Percentiles rank a stretch among this genome's conserved stretches.
Evolutionary conservation across 2,329 filamentous ascomycete genomes (phyloP).

Genomic region (Monosporascus cannonballus): DNA sequence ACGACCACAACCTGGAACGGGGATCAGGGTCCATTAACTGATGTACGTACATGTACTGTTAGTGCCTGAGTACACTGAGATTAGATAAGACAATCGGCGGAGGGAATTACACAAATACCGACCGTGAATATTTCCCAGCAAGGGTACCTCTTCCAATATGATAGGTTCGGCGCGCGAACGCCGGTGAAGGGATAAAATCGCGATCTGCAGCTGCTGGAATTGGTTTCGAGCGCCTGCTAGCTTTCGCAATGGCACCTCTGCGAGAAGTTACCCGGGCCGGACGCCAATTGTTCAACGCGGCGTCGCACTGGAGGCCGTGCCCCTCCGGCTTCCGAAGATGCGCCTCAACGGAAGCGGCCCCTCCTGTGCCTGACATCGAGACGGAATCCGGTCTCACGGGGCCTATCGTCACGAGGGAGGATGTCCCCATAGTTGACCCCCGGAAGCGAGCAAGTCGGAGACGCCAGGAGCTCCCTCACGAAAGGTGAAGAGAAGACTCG

Average conservation of each 20-base stretch:
- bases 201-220: not conserved
- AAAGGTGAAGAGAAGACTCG: conserved; percentile 12
- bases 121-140: not conserved
- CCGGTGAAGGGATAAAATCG: no score
- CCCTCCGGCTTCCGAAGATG: conserved; percentile 30
- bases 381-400: conserved; percentile 41
- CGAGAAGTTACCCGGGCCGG: conserved; percentile 23
- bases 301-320: conserved; percentile 16
- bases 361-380: conserved; percentile 44
- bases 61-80: no score
- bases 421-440: conserved; percentile 38
- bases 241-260: conserved; percentile 17
- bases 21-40: no score
- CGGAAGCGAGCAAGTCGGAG: conserved; percentile 33
- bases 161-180: not conserved
- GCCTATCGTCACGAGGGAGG: conserved; percentile 30
- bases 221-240: not conserved
- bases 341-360: conserved; percentile 39
- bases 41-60: no score
- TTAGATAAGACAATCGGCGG: not conserved
- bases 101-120: not conserved
- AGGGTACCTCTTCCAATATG: not conserved
- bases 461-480: conserved; percentile 17
- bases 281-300: conserved; percentile 17
- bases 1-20: no score